Base-by-base conservation (phyloP, 106 monocot species). In the Allium cepa region DNA sequence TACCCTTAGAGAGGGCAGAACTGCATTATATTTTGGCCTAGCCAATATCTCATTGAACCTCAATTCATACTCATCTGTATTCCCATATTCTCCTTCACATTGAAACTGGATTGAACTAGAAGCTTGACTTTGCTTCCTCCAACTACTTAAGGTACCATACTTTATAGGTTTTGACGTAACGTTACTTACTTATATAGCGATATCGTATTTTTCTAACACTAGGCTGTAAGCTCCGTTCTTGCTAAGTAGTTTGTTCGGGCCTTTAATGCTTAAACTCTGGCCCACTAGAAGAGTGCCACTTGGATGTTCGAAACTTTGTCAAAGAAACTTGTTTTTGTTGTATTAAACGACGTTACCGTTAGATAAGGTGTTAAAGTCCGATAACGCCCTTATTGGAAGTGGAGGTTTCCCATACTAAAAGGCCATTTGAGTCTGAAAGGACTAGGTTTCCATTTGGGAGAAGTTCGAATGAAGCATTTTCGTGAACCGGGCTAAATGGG, bases 231-330 rank as follows among this genome's bases (percentile, higher is more conserved):
- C 66, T 1, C 27, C 52, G 22, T 50, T 67, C 10, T 84, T 79
- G 75, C 84, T 84, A 7, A 84, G 71, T 13, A 62, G 9, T 36
- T 62, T 62, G 26, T 61, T 61, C 12, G 81, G 68, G 11, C 75
- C 87, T 0, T 55, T 17, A 28, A 49, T 47, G 7, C 22, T 56
- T 14, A 88, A 57, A 9, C 78, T 73, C 65, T 89, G 88, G 26
- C 82, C 88, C 10, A 75, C 77, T 10, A 89, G 67, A 7, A 88
- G 77, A 2, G 79, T 85, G 69, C 85, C 85, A 4, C 79, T 73
- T 8, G 81, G 83, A 67, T 77, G 70, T 59, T 90, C 87, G 69
- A 90, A 90, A 63, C 86, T 86, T 60, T 87, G 86, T 85, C 85
- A 85, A 17, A 85, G 27, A 66, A 66, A 68, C 15, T 50, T 27